Evolutionary conservation across 768 basidiomycete genomes (phyloP), one percentile per base, ranked within the genome.

Genomic region (Tricholoma terreum): DNA sequence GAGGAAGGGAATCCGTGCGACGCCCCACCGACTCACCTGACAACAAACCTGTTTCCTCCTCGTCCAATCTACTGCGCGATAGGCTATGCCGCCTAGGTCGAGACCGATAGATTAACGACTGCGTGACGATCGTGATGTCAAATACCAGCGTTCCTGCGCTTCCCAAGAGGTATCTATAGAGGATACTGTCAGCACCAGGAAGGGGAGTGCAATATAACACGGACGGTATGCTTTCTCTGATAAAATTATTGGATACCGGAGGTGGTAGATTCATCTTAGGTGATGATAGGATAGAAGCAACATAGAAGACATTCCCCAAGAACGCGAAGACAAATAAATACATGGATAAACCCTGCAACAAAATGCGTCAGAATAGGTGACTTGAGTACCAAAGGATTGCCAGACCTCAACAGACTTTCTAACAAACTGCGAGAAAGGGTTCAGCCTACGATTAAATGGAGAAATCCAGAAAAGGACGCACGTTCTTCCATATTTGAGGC

Each of bases 401-500:
- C 69, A 57, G 59, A 87, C 88, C 80, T 90, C 92, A 15, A 95
- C 92, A 46, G 94, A 96, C 78, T 94, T 93, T 54, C 94, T 82
- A 55, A 81, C 85, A 67, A 82, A 95, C 93, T 96, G 63, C 12
- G 51, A 30, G 50, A 53, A 59, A 9, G 48, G 57, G 6, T 24
- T 58, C 31, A 48, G 51, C 35, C 35, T 31, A 55, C 14, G 7
- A 5, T 33, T 36, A 35, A 45, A 43, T 19, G 50, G 19, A 21
- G 49, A 58, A 27, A 50, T 19, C 30, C 43, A 51, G 34, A 22
- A n/a, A 30, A 50, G 35, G 1, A 85, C 93, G 69, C 71, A 97
- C 95, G 67, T 98, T 98, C 73, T 95, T 96, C 97, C 97, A 98
- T 61, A 99, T 97, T 71, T 99, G 97, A 19, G 97, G 97, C 65